Evolutionary conservation across 306 rosid species (phyloP).

Genomic region (Rosa multiflora): DNA sequence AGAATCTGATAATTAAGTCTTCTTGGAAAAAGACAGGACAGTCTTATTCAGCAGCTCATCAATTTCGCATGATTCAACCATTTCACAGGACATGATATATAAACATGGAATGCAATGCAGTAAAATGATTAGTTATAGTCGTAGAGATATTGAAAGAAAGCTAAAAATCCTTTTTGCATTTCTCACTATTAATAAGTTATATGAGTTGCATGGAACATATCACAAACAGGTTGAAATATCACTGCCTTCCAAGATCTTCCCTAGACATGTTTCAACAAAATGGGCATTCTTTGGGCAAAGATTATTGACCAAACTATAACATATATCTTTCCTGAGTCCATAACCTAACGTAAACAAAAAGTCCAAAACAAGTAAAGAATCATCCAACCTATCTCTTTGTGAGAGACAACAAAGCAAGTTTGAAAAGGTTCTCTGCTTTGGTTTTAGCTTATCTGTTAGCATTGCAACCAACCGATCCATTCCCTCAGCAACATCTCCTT

Average conservation of each 20-base stretch:
- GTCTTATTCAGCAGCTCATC: background rate
- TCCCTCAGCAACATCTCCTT: slow-evolving; percentile 47
- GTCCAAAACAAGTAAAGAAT: slow-evolving; percentile 58
- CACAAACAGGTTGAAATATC: slow-evolving; percentile 14
- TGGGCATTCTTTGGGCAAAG: slow-evolving; percentile 33
- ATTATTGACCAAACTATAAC: slow-evolving; percentile 40
- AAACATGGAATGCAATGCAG: background rate
- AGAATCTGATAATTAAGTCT: too few relatives aligned
- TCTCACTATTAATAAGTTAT: slow-evolving; percentile 13
- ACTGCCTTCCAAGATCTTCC: slow-evolving; percentile 42
- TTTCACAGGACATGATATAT: background rate
- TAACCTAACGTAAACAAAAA: slow-evolving; percentile 59
- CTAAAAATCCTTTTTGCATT: background rate
- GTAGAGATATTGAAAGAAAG: background rate
- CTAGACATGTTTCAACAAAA: slow-evolving; percentile 34
- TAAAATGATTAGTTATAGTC: background rate
- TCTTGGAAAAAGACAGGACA: too few relatives aligned
- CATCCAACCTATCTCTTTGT: slow-evolving; percentile 49
- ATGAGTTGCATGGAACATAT: slow-evolving; percentile 31
- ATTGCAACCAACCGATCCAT: slow-evolving; percentile 54
- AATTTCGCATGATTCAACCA: background rate
- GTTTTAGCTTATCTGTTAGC: slow-evolving; percentile 50
- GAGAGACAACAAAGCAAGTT: slow-evolving; percentile 42
- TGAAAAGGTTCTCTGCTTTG: slow-evolving; percentile 47
- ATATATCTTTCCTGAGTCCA: slow-evolving; percentile 33